These are phyloP conservation scores for Diaporthe sp. DNA, from an alignment of 2,329 filamentous ascomycete genomes.

Conservation along the genomic window DNA sequence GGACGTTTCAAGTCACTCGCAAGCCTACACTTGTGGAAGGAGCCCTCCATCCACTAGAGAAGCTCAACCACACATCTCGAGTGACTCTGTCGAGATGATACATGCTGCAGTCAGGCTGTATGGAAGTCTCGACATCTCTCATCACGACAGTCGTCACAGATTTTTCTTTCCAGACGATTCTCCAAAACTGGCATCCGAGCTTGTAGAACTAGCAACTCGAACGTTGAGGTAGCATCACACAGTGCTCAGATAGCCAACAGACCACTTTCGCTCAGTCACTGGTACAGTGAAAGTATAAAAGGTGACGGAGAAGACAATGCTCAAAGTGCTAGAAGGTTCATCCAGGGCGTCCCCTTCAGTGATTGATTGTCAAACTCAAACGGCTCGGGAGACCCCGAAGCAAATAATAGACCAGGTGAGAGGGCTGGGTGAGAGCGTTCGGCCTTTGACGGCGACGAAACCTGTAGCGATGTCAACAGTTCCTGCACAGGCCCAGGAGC, in stretches of 20 bases:
- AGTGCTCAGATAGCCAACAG: background rate
- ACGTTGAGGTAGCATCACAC: background rate
- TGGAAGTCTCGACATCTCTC: background rate
- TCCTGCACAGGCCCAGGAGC: background rate
- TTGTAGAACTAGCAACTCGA: background rate
- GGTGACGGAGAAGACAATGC: background rate
- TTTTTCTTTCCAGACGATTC: background rate
- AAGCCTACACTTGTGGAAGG: background rate
- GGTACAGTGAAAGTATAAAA: constrained; percentile 16
- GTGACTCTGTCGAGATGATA: background rate
- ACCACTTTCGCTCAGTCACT: constrained; percentile 4
- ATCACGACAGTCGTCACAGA: background rate
- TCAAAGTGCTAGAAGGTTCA: background rate
- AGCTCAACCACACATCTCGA: background rate
- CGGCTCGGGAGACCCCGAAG: constrained; percentile 1
- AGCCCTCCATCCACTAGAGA: background rate
- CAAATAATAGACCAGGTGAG: background rate
- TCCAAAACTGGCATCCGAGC: background rate
- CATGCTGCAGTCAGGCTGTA: background rate
- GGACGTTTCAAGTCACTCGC: background rate
- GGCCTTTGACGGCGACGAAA: background rate
- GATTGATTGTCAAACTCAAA: background rate
- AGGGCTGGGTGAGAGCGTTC: background rate
- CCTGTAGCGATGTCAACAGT: background rate
- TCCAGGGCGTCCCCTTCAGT: background rate